A percentile compares a stretch with the other conserved stretches of the same genome.
Conservation (phyloP, 257 asterid species). For the Parsonsia alboflavescens region DNA sequence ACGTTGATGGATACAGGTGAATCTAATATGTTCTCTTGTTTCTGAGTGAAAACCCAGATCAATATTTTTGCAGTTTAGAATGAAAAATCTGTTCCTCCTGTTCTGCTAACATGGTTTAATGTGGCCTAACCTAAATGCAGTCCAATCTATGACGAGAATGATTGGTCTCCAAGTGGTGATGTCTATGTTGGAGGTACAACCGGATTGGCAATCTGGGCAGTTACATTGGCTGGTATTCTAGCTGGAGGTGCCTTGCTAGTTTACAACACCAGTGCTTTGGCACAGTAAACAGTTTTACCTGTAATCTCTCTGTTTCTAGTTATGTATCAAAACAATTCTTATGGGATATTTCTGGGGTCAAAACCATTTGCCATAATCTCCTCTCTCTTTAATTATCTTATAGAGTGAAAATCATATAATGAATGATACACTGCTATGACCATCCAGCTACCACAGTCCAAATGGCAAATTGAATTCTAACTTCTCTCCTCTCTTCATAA, state of each 20-base stretch:
- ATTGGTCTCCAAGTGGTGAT: conserved; percentile 87
- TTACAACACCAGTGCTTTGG: conserved; percentile 93
- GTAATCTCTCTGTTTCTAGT: not conserved
- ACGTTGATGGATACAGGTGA: conserved; percentile 97
- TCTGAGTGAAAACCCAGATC: not conserved
- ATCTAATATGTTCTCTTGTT: not conserved
- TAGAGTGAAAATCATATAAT: not conserved
- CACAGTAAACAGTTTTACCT: conserved; percentile 40
- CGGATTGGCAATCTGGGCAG: conserved; percentile 91
- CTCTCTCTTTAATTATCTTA: not conserved
- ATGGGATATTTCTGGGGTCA: conserved; percentile 6
- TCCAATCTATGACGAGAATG: conserved; percentile 64
- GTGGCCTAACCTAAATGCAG: conserved; percentile 32
- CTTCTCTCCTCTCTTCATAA: not conserved
- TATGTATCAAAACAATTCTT: conserved; percentile 11
- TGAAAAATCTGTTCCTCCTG: not conserved
- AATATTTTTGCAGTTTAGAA: not conserved
- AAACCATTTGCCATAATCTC: not conserved
- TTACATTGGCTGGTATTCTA: conserved; percentile 62
- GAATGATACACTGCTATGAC: not conserved
- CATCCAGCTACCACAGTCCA: not conserved
- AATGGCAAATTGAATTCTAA: not conserved
- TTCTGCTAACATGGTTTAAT: not conserved
- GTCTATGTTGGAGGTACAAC: conserved; percentile 90
- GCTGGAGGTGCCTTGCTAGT: conserved; percentile 97